Percentiles rank a stretch among this genome's conserved stretches.
Conservation (phyloP, 345 rosid genomes). For the Eucalyptus curtisii region DNA sequence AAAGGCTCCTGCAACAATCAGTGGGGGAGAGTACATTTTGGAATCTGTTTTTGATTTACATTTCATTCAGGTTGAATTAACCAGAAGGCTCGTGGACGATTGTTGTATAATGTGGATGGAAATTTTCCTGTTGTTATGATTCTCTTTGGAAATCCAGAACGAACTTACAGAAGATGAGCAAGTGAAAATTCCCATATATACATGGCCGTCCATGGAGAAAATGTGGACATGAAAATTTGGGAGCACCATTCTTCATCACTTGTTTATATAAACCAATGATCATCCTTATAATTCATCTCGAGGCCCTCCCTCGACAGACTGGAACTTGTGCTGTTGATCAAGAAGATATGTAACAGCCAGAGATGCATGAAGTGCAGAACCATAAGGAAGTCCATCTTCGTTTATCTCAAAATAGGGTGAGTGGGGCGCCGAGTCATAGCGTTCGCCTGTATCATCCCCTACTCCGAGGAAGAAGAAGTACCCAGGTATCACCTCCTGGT, state of each 20-base stretch:
- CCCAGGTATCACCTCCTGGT: conserved; percentile 73
- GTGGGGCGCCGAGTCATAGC: conserved; percentile 22
- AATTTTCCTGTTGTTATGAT: not conserved
- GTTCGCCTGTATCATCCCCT: conserved; percentile 28
- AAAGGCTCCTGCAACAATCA: not conserved
- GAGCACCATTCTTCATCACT: not conserved
- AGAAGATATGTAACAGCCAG: conserved; percentile 42
- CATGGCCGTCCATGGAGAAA: not conserved
- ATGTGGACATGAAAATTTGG: not conserved
- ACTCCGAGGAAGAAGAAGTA: conserved; percentile 56
- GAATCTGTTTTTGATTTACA: not conserved
- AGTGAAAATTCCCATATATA: not conserved
- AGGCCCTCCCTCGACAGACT: not conserved
- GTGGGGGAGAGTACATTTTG: not conserved
- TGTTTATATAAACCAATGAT: not conserved
- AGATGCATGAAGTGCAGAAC: conserved; percentile 90
- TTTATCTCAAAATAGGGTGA: conserved; percentile 53
- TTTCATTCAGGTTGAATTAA: not conserved
- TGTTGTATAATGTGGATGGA: not conserved
- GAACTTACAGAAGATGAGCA: not conserved
- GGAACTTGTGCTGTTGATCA: not conserved
- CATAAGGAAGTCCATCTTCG: conserved; percentile 70
- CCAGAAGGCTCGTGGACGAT: not conserved
- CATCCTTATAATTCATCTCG: conserved; percentile 50
- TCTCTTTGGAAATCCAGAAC: not conserved